phyloP scores from a whole-genome alignment of 768 basidiomycete genomes.

The Auricularia auricula-judae region DNA sequence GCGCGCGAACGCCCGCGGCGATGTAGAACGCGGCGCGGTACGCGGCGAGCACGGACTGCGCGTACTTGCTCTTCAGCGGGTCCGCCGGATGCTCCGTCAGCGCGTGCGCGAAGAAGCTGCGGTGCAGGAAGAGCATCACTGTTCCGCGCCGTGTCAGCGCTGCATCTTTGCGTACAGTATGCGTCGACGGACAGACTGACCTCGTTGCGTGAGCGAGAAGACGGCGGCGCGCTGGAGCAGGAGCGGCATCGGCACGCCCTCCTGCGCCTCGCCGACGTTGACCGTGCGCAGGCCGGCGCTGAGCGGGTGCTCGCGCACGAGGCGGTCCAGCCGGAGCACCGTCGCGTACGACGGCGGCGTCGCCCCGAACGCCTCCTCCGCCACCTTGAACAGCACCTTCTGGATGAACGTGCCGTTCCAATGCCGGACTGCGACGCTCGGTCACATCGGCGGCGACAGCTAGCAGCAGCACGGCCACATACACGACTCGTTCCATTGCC shows the following conservation, averaged over 20 bases:
- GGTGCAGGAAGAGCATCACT: constrained; percentile 63
- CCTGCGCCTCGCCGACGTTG: background rate
- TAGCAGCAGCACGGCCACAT: constrained; percentile 15
- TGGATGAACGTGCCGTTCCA: constrained; percentile 64
- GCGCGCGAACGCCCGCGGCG: constrained; percentile 57
- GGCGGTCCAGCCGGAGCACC: constrained; percentile 45
- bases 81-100: constrained; percentile 66
- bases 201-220: background rate
- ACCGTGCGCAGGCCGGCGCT: background rate
- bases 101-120: constrained; percentile 64
- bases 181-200: background rate
- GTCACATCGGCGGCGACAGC: constrained; percentile 26
- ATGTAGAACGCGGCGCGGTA: constrained; percentile 64
- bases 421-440: constrained; percentile 43
- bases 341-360: constrained; percentile 60
- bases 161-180: background rate
- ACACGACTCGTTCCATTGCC: constrained; percentile 32
- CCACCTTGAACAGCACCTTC: constrained; percentile 58
- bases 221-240: background rate
- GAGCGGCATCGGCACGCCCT: background rate
- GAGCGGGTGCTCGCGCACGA: background rate
- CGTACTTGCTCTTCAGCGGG: constrained; percentile 61
- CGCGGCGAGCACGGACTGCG: constrained; percentile 68
- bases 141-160: background rate
- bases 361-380: constrained; percentile 63